These are phyloP conservation scores for Paraglomus occultum DNA, from an alignment of 192 early-diverging fungal genomes.

Conservation along the genomic window DNA sequence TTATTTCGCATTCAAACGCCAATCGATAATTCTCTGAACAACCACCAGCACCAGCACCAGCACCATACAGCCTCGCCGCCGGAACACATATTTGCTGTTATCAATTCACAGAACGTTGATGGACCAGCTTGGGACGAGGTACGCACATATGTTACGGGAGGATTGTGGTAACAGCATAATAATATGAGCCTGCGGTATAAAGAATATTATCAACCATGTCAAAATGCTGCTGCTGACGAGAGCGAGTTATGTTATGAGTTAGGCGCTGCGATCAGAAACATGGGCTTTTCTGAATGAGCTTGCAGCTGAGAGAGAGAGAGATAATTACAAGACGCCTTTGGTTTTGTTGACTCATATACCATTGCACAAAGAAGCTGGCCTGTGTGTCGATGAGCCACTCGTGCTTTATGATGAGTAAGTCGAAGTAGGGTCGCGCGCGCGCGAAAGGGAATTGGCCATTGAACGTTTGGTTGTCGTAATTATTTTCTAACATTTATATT, in stretches of 20 bases:
- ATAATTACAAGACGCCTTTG: slow-evolving; percentile 41
- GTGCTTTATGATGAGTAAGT: slow-evolving; percentile 38
- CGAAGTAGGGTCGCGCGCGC: no score
- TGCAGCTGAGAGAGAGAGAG: slow-evolving; percentile 29
- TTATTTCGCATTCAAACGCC: slow-evolving; percentile 27
- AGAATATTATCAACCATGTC: no score
- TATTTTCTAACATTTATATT: background rate
- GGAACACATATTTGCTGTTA: slow-evolving; percentile 29
- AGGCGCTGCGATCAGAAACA: slow-evolving; percentile 47
- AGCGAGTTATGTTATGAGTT: slow-evolving; percentile 13
- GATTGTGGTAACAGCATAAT: background rate
- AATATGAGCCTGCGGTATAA: background rate
- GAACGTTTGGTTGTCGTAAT: background rate
- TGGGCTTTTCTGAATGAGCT: slow-evolving; percentile 56
- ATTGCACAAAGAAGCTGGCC: slow-evolving; percentile 52
- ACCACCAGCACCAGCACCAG: background rate
- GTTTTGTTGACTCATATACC: slow-evolving; percentile 63
- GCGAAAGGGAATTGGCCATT: background rate
- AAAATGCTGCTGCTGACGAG: background rate
- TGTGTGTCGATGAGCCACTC: slow-evolving; percentile 50
- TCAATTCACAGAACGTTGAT: slow-evolving; percentile 45
- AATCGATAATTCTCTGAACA: background rate
- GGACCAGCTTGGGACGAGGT: slow-evolving; percentile 45
- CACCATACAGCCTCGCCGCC: background rate
- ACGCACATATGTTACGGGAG: background rate